A percentile compares a stretch with the other conserved stretches of the same genome.
phyloP scores from a whole-genome alignment of 129 eudicot species.

The Lactuca sativa region DNA sequence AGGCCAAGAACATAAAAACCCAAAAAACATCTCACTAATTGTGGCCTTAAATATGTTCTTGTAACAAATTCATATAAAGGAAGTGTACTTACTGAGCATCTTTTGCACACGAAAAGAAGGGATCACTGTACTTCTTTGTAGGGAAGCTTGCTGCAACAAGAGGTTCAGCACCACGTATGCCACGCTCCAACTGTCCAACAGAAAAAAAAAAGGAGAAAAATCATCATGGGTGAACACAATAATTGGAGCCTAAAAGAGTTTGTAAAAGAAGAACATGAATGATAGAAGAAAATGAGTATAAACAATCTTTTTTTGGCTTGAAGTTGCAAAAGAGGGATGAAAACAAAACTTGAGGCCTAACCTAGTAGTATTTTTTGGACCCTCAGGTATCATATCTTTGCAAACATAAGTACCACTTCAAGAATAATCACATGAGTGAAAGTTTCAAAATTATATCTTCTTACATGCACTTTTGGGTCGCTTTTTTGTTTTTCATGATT shows the following conservation, averaged over 20 bases:
- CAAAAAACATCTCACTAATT: conserved; percentile 8
- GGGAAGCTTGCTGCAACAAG: conserved; percentile 74
- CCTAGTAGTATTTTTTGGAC: conserved; percentile 18
- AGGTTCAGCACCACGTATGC: conserved; percentile 75
- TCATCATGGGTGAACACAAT: conserved; percentile 5
- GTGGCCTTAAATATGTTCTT: neutral
- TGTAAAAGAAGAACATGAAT: conserved; percentile 9
- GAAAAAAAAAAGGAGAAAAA: neutral
- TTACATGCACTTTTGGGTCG: conserved; percentile 6
- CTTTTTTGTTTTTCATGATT: conserved; percentile 16
- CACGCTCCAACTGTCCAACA: conserved; percentile 74
- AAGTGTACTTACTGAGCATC: conserved; percentile 71
- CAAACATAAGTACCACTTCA: conserved; percentile 28
- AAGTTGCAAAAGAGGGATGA: conserved; percentile 17
- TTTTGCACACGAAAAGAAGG: conserved; percentile 55
- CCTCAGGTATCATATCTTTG: conserved; percentile 23
- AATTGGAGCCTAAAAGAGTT: neutral
- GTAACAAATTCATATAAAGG: conserved; percentile 3
- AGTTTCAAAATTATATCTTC: conserved; percentile 14
- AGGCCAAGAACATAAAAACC: neutral
- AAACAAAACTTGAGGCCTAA: conserved; percentile 27
- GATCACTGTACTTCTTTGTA: conserved; percentile 71
- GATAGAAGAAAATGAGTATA: conserved; percentile 18
- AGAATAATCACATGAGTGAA: conserved; percentile 16
- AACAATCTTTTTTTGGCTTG: conserved; percentile 22